Percentiles rank a stretch among this genome's conserved stretches.
Evolutionary conservation across 2,329 filamentous ascomycete species (phyloP).

Genomic region (Sporothrix phasma): DNA sequence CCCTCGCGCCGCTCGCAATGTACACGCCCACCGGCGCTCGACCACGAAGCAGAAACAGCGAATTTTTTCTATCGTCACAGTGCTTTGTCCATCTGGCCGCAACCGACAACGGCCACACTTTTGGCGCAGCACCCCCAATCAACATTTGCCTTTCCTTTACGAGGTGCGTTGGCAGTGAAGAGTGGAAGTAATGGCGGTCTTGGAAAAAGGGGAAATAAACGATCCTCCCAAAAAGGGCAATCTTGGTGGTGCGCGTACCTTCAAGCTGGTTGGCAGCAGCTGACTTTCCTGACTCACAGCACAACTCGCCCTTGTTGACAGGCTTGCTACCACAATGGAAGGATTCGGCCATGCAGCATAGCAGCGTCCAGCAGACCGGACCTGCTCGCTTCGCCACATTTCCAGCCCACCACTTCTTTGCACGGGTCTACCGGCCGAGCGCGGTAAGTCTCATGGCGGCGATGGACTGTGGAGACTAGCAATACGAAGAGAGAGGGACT

Average conservation of each 20-base stretch:
- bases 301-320: conserved; percentile 33
- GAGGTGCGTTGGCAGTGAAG: conserved; percentile 32
- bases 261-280: neutral
- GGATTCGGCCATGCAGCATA: conserved; percentile 27
- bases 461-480: neutral
- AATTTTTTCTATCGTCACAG: conserved; percentile 34
- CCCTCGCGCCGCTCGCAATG: conserved; percentile 29
- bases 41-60: conserved; percentile 25
- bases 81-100: conserved; percentile 35
- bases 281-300: conserved; percentile 25
- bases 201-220: neutral
- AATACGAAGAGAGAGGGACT: neutral
- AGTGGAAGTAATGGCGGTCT: neutral
- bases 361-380: conserved; percentile 33
- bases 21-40: conserved; percentile 32
- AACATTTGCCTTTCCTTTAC: conserved; percentile 41
- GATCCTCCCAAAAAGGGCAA: neutral
- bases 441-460: conserved; percentile 33
- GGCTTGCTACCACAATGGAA: conserved; percentile 30
- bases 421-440: conserved; percentile 42
- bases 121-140: conserved; percentile 25
- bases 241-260: neutral
- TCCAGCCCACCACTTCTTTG: conserved; percentile 49
- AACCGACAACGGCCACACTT: conserved; percentile 22
- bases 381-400: conserved; percentile 40